Percentiles rank a stretch among this genome's conserved stretches.
phyloP scores from a whole-genome alignment of 306 rosid species.

The Albizia julibrissin region DNA sequence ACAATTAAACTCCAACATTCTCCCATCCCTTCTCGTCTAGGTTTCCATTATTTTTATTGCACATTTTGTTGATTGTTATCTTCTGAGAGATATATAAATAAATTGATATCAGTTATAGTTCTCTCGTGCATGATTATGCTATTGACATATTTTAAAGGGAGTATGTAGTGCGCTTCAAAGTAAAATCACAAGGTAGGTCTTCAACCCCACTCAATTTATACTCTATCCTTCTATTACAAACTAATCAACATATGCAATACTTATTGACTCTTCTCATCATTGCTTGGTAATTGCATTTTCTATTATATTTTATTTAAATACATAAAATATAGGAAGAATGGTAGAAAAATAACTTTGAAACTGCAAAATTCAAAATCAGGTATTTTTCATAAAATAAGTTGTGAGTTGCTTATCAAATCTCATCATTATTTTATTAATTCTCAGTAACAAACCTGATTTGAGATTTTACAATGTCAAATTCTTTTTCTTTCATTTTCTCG shows the following conservation, averaged over 20 bases:
- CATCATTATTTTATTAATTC: no score
- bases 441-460: no score
- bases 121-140: background rate
- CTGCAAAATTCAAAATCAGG: no score
- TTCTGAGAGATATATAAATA: background rate
- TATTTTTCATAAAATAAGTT: no score
- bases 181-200: background rate
- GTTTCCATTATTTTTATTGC: background rate
- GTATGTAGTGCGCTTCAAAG: background rate
- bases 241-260: background rate
- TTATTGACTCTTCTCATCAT: background rate
- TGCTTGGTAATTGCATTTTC: background rate
- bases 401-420: no score
- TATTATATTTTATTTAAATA: background rate
- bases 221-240: no score
- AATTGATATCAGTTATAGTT: background rate
- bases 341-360: no score
- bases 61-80: background rate
- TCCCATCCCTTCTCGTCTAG: background rate
- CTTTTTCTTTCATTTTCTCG: no score
- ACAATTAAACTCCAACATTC: background rate
- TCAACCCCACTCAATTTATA: background rate
- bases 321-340: background rate
- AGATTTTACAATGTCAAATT: no score
- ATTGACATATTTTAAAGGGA: background rate